Percentiles rank a stretch among this genome's conserved stretches.
These are phyloP conservation scores for Tribonema minus DNA, from an alignment of 108 stramenopile genomes.

Conservation along the genomic window DNA sequence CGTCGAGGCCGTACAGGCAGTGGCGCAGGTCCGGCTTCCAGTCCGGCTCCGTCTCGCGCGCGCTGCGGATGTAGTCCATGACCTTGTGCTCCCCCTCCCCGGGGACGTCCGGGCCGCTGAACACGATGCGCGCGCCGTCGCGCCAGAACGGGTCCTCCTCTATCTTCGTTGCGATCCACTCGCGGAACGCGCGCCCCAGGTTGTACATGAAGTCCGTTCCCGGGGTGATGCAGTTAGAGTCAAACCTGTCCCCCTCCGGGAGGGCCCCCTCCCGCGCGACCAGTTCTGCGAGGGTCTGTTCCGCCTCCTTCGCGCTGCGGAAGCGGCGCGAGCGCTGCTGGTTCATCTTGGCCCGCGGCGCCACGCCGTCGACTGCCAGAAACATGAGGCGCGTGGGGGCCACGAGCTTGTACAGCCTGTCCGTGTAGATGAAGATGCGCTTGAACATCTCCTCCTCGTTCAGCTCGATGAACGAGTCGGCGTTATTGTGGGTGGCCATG, in stretches of 20 bases:
- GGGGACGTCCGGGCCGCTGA: constrained; percentile 89
- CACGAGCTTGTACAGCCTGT: constrained; percentile 89
- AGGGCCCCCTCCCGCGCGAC: constrained; percentile 48
- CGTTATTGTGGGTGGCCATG: constrained; percentile 86
- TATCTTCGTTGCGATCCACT: constrained; percentile 81
- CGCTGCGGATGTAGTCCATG: constrained; percentile 53
- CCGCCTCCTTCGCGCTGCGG: constrained; percentile 83
- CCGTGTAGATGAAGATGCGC: constrained; percentile 90
- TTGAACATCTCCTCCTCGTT: constrained; percentile 94
- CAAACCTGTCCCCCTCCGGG: constrained; percentile 78
- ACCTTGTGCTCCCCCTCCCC: constrained; percentile 99
- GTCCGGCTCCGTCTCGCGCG: constrained; percentile 35
- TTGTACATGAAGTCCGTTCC: constrained; percentile 95
- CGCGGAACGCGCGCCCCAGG: constrained; percentile 69
- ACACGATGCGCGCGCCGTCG: constrained; percentile 68
- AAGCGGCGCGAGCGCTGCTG: constrained; percentile 95
- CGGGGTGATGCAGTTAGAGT: constrained; percentile 98
- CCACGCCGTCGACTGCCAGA: constrained; percentile 95
- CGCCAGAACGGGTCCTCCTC: constrained; percentile 84
- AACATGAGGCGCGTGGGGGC: constrained; percentile 70
- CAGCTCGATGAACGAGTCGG: constrained; percentile 70
- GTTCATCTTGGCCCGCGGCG: constrained; percentile 99
- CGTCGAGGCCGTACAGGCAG: constrained; percentile 94
- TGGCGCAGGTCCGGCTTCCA: constrained; percentile 64
- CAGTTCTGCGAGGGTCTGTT: constrained; percentile 72